A percentile compares a stretch with the other conserved stretches of the same genome.
Conservation (phyloP, 2,329 filamentous ascomycete genomes). For the Apiospora sp. region DNA sequence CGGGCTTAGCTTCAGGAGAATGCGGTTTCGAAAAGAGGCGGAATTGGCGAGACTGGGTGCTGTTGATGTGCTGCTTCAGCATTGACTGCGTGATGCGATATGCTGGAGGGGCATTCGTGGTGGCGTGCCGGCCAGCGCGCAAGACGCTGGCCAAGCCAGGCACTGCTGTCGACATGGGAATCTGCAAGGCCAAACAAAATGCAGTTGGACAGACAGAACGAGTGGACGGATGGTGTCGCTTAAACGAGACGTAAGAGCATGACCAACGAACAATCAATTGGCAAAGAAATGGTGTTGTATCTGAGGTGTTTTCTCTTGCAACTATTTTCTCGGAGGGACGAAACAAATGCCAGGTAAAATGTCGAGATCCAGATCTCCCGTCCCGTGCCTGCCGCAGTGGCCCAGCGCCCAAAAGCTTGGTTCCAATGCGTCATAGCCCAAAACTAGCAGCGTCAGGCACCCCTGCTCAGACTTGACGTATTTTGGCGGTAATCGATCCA, state of each 20-base stretch:
- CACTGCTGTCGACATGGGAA: conserved; percentile 1
- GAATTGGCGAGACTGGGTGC: conserved; percentile 2
- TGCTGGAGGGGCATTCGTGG: neutral
- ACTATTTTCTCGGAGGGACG: neutral
- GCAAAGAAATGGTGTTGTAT: neutral
- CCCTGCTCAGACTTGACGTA: neutral
- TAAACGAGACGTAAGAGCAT: neutral
- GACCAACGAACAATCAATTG: neutral
- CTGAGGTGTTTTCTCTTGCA: neutral
- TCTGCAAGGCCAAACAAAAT: neutral
- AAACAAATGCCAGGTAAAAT: neutral
- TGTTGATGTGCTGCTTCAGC: neutral
- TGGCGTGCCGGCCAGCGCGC: conserved; percentile 20
- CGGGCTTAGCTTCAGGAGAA: neutral
- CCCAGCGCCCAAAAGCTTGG: neutral
- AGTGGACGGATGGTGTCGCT: neutral
- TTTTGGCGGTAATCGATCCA: neutral
- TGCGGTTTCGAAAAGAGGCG: conserved; percentile 1
- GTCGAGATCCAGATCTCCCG: neutral
- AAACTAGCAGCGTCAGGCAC: neutral
- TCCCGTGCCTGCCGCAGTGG: neutral
- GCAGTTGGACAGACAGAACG: neutral
- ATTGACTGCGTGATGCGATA: conserved; percentile 15
- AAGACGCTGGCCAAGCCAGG: conserved; percentile 19
- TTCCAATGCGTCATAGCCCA: conserved; percentile 12